These are phyloP conservation scores for Metschnikowia santaceciliae DNA, from an alignment of 805 yeast species.

Conservation along the genomic window DNA sequence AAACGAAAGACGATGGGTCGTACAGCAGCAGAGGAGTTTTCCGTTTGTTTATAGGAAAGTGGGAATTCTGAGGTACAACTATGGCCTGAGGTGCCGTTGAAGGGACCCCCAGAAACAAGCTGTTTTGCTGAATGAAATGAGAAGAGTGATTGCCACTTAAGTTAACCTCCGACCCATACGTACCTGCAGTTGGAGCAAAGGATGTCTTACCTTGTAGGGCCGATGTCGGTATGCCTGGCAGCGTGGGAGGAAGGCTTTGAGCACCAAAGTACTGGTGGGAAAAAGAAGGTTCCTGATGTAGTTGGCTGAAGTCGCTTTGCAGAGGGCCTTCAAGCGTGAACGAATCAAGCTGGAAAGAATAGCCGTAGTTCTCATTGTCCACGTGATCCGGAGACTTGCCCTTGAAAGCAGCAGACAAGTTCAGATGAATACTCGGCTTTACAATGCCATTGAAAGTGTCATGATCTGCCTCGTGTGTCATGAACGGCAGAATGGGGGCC, in stretches of 20 bases:
- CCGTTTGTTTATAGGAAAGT: slow-evolving; percentile 9
- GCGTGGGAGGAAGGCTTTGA: slow-evolving; percentile 1
- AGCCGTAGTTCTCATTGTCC: slow-evolving; percentile 12
- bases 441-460: slow-evolving; percentile 2
- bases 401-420: slow-evolving; percentile 19
- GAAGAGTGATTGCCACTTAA: neutral
- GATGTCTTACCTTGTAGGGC: neutral
- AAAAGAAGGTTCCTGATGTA: neutral
- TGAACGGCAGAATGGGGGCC: slow-evolving; percentile 19
- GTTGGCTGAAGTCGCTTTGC: neutral
- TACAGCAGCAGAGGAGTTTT: slow-evolving; percentile 19
- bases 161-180: neutral
- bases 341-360: slow-evolving; percentile 42
- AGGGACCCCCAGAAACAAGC: slow-evolving; percentile 5
- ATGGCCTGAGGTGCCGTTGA: slow-evolving; percentile 10
- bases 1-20: slow-evolving; percentile 12
- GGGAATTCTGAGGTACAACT: slow-evolving; percentile 7
- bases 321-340: slow-evolving; percentile 45
- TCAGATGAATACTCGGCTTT: slow-evolving; percentile 12
- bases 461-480: slow-evolving; percentile 5
- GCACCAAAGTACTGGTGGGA: neutral
- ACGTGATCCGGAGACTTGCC: slow-evolving; percentile 1
- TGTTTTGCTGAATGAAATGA: neutral
- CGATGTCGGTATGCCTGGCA: slow-evolving; percentile 4
- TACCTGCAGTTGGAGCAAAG: neutral